Evolutionary conservation across 345 rosid species (phyloP).

Genomic region (Punica granatum): DNA sequence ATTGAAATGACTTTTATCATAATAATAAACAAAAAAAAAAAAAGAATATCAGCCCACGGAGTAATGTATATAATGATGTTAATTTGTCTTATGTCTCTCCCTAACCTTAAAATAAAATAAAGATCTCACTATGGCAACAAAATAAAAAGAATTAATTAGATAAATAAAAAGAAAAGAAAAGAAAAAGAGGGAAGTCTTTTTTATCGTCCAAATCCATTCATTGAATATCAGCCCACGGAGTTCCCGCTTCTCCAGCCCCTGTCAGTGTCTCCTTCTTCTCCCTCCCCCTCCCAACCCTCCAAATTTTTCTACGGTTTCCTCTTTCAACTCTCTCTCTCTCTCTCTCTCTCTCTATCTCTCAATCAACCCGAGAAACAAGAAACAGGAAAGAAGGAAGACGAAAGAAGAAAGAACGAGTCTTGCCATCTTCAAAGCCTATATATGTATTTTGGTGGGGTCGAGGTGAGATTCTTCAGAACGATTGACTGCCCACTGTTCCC

Average conservation of each 20-base stretch:
- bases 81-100: no score
- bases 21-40: no score
- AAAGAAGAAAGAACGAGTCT: not conserved
- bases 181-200: not conserved
- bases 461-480: not conserved
- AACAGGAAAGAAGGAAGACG: no score
- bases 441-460: not conserved
- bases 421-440: not conserved
- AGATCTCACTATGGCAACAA: no score
- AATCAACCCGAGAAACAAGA: not conserved
- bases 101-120: no score
- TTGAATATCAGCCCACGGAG: slow-evolving; percentile 21
- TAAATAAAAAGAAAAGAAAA: not conserved
- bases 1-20: no score
- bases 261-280: no score
- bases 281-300: slow-evolving; percentile 9
- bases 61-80: no score
- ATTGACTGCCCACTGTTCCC: not conserved
- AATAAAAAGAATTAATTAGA: no score
- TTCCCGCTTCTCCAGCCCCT: slow-evolving; percentile 50
- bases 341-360: slow-evolving; percentile 3
- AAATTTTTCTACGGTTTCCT: slow-evolving; percentile 10
- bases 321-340: not conserved
- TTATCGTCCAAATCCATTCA: not conserved
- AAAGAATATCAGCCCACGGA: no score